Conservation (phyloP, 2,329 filamentous ascomycete genomes). For the Penicillium sp. region DNA sequence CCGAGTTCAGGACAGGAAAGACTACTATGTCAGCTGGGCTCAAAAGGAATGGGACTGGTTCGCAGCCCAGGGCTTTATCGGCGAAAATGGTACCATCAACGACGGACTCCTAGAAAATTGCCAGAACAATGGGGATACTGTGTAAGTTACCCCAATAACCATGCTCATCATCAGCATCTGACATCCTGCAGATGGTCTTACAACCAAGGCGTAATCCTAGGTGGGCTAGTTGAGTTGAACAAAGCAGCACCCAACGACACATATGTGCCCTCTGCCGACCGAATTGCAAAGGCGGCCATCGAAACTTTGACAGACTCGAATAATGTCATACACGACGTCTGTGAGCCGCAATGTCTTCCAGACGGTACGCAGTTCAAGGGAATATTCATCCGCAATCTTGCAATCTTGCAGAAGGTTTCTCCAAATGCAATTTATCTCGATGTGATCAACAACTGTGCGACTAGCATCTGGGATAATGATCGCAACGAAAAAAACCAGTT, state of each 20-base stretch:
- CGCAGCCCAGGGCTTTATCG: slow-evolving; percentile 49
- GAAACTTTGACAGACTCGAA: slow-evolving; percentile 45
- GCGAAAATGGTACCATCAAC: slow-evolving; percentile 53
- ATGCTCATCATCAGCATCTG: neutral
- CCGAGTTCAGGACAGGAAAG: slow-evolving; percentile 39
- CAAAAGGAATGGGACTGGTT: slow-evolving; percentile 57
- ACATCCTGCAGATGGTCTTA: slow-evolving; percentile 50
- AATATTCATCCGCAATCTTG: slow-evolving; percentile 67
- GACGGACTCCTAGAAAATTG: slow-evolving; percentile 56
- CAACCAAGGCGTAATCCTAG: slow-evolving; percentile 64
- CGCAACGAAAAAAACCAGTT: slow-evolving; percentile 55
- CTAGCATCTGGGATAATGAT: slow-evolving; percentile 65
- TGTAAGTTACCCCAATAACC: slow-evolving; percentile 21
- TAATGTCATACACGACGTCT: slow-evolving; percentile 57
- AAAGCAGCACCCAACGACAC: slow-evolving; percentile 43
- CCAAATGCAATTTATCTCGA: slow-evolving; percentile 53
- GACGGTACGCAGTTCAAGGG: slow-evolving; percentile 71
- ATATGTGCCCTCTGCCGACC: slow-evolving; percentile 48
- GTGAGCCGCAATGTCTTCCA: slow-evolving; percentile 54
- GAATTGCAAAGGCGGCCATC: slow-evolving; percentile 59
- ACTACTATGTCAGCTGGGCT: slow-evolving; percentile 50
- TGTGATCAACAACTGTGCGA: slow-evolving; percentile 64
- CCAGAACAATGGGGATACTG: slow-evolving; percentile 47
- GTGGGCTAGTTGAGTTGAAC: slow-evolving; percentile 58
- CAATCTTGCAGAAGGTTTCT: slow-evolving; percentile 56